Evolutionary conservation across 345 rosid genomes (phyloP), one percentile per base, ranked within the genome.

Genomic region (Fremontodendron californicum): DNA sequence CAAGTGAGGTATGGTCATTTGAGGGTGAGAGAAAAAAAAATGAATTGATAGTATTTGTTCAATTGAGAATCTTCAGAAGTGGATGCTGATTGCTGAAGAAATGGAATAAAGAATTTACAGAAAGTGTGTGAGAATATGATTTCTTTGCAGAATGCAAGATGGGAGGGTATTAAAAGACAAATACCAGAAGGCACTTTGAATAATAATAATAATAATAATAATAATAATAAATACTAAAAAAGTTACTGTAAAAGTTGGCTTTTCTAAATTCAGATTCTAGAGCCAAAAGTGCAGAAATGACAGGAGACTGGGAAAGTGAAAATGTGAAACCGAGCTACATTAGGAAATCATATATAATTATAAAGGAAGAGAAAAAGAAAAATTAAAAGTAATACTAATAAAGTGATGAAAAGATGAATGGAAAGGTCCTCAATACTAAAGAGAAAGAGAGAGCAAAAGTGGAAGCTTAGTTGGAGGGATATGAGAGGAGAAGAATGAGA

Each of bases 1-100:
- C 71, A 87, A 78, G 82, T 86, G 88, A 64, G 91, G 91, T 25
- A 84, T 77, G 13, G 77, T 68, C 84, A 83, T 82, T 78, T 81
- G 55, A 70, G 79, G 3, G 35, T 1, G 35, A 45, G 49, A 45
- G 15, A 52, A 18, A 33, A 37, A 37, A 51, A 51, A 19, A 16
- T 1, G 9, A 46, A 25, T 6, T 23, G 13, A 18, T 33, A 1
- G 9, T 1, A 51, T 52, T 18, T 71, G 54, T 25, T 29, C 7
- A 46, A 52, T 48, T 42, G 76, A 82, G 70, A 42, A 69, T 60
- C 69, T 40, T 35, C 16, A 8, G 48, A 57, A 66, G 57, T 37
- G 60, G 72, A 11, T 29, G 31, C 46, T 52, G 25, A n/a, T 52
- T 52, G 25, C 25, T 66, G 31, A 48, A 23, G 72, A 65, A 37